A percentile compares a stretch with the other conserved stretches of the same genome.
Evolutionary conservation across 208 protist species (phyloP).

Genomic region (Wallacemonas sp.): DNA sequence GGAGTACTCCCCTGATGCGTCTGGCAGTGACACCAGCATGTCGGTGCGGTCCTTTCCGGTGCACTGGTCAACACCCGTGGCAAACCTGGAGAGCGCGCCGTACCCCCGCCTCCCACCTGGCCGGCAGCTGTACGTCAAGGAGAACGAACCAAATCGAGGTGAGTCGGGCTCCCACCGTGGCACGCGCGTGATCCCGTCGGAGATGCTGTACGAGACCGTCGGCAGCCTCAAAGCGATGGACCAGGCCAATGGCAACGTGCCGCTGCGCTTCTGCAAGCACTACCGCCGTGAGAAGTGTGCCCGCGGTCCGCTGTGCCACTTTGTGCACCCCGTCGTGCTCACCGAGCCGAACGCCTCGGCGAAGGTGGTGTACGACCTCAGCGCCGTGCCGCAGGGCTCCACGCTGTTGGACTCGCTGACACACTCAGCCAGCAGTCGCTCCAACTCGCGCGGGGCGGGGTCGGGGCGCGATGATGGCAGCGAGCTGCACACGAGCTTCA

Average conservation of each 20-base stretch:
- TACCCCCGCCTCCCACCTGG: conserved; percentile 50
- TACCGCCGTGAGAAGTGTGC: conserved; percentile 69
- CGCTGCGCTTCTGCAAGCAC: conserved; percentile 70
- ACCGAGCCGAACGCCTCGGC: not conserved
- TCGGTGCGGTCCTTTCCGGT: conserved; percentile 41
- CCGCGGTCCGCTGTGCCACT: conserved; percentile 53
- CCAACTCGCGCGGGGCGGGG: not conserved
- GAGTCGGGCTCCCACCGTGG: conserved; percentile 1
- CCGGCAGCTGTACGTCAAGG: conserved; percentile 46
- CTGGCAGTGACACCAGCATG: not conserved
- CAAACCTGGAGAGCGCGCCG: conserved; percentile 26
- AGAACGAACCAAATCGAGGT: not conserved
- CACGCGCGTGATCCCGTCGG: conserved; percentile 27
- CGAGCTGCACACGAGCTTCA: conserved; percentile 7
- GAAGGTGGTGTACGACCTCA: conserved; percentile 10
- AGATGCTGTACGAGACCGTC: conserved; percentile 54
- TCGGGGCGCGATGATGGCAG: conserved; percentile 8
- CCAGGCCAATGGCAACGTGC: conserved; percentile 21
- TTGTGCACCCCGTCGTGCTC: conserved; percentile 62
- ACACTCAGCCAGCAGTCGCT: not conserved
- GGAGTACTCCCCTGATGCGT: not conserved
- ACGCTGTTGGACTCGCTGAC: not conserved
- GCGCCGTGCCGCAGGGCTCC: conserved; percentile 7
- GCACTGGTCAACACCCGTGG: conserved; percentile 49
- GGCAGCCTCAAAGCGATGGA: conserved; percentile 46